Evolutionary conservation across 768 basidiomycete species (phyloP).

Genomic region (Lactarius trivialis): DNA sequence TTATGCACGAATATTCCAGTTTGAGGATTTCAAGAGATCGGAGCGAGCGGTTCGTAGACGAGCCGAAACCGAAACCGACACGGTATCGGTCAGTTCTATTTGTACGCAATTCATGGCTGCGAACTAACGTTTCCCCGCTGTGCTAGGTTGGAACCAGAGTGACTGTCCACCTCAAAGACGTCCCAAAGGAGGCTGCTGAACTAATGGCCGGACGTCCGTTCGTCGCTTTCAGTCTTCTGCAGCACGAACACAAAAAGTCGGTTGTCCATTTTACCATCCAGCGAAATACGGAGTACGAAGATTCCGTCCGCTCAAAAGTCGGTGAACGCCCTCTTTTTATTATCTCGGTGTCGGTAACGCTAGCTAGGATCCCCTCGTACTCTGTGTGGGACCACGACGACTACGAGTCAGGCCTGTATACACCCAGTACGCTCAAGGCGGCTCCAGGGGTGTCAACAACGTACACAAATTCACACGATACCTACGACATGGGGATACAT

Average conservation of each 20-base stretch:
- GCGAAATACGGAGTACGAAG: constrained; percentile 90
- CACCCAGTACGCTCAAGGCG: constrained; percentile 87
- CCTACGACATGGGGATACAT: constrained; percentile 72
- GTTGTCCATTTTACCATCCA: constrained; percentile 90
- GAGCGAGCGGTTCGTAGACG: constrained; percentile 61
- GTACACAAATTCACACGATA: constrained; percentile 96
- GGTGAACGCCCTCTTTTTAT: not conserved
- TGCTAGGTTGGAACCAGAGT: constrained; percentile 76
- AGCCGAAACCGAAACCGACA: constrained; percentile 52
- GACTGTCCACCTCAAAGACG: constrained; percentile 66
- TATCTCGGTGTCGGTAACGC: not conserved
- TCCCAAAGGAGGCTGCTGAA: constrained; percentile 51
- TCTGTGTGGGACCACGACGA: constrained; percentile 86
- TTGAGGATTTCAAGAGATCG: constrained; percentile 89
- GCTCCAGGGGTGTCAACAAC: constrained; percentile 89
- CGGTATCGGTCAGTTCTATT: constrained; percentile 53
- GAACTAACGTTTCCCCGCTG: not conserved
- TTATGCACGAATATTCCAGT: constrained; percentile 93
- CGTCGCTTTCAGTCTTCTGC: constrained; percentile 72
- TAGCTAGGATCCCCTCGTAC: constrained; percentile 71
- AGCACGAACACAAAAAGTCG: constrained; percentile 95
- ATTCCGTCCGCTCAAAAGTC: constrained; percentile 87
- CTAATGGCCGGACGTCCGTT: constrained; percentile 40
- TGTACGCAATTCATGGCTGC: not conserved
- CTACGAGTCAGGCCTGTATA: constrained; percentile 82